Percentiles rank a stretch among this genome's conserved stretches.
Conservation (phyloP, 1,284 basidiomycete genomes). For the Coniferiporia sulphurascens region DNA sequence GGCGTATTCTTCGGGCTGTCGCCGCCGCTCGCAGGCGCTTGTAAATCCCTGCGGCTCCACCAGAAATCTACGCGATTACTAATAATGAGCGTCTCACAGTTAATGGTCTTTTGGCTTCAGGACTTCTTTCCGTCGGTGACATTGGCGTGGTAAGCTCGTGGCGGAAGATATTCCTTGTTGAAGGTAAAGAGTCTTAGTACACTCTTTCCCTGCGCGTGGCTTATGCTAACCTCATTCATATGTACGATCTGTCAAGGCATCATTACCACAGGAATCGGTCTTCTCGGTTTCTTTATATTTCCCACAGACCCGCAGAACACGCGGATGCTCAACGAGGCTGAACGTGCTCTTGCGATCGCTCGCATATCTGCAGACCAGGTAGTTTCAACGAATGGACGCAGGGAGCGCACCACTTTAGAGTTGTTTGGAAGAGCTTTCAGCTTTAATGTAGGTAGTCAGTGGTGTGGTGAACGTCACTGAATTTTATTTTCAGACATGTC, state of each 20-base stretch:
- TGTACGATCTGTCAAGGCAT: slow-evolving; percentile 26
- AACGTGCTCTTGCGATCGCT: slow-evolving; percentile 33
- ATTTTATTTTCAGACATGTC: slow-evolving; percentile 19
- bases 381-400: slow-evolving; percentile 28
- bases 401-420: slow-evolving; percentile 32
- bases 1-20: slow-evolving; percentile 41
- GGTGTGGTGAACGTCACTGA: not conserved
- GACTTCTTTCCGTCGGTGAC: slow-evolving; percentile 32
- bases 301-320: slow-evolving; percentile 35
- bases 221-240: not conserved
- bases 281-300: slow-evolving; percentile 33
- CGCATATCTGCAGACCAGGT: slow-evolving; percentile 35
- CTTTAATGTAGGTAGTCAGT: slow-evolving; percentile 28
- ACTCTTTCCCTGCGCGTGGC: not conserved
- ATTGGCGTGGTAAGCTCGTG: slow-evolving; percentile 33
- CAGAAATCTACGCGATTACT: not conserved
- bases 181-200: slow-evolving; percentile 28
- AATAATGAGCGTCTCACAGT: slow-evolving; percentile 24
- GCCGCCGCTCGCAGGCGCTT: slow-evolving; percentile 39
- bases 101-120: slow-evolving; percentile 37
- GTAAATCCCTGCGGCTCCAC: slow-evolving; percentile 25
- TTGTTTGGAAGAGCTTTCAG: slow-evolving; percentile 35
- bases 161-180: slow-evolving; percentile 40
- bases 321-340: slow-evolving; percentile 32
- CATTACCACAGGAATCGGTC: slow-evolving; percentile 34